Conservation (phyloP, 1,284 basidiomycete genomes). For the Tremellales sp. region DNA sequence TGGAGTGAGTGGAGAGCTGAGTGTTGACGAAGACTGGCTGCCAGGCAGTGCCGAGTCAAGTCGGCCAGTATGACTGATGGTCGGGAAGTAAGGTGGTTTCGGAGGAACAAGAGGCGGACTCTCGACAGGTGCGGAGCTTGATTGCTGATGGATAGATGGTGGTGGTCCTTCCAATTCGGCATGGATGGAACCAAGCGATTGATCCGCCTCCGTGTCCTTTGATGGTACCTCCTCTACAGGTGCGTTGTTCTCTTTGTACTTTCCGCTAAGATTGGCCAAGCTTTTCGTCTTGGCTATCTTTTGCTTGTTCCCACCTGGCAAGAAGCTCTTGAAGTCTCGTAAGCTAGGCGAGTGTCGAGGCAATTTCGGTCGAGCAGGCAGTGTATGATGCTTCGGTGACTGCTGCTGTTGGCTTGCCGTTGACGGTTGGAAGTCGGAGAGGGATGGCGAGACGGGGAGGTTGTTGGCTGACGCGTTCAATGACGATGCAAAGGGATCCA, state of each 20-base stretch:
- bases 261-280: constrained; percentile 21
- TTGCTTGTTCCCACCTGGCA: constrained; percentile 13
- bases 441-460: constrained; percentile 1
- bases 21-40: neutral
- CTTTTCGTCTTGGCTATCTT: constrained; percentile 29
- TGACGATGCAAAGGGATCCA: constrained; percentile 38
- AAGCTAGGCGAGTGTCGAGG: constrained; percentile 29
- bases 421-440: constrained; percentile 1
- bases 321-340: constrained; percentile 26
- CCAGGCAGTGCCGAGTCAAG: constrained; percentile 8
- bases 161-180: neutral
- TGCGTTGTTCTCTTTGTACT: neutral
- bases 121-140: constrained; percentile 12
- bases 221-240: neutral
- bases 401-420: constrained; percentile 5
- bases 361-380: constrained; percentile 6
- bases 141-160: neutral
- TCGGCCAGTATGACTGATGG: constrained; percentile 6
- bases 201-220: neutral
- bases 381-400: constrained; percentile 3
- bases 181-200: neutral
- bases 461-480: constrained; percentile 24
- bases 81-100: constrained; percentile 28
- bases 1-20: constrained; percentile 5
- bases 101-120: constrained; percentile 35